Conservation (phyloP, 2,329 filamentous ascomycete genomes). For the Colletotrichum paranaense region DNA sequence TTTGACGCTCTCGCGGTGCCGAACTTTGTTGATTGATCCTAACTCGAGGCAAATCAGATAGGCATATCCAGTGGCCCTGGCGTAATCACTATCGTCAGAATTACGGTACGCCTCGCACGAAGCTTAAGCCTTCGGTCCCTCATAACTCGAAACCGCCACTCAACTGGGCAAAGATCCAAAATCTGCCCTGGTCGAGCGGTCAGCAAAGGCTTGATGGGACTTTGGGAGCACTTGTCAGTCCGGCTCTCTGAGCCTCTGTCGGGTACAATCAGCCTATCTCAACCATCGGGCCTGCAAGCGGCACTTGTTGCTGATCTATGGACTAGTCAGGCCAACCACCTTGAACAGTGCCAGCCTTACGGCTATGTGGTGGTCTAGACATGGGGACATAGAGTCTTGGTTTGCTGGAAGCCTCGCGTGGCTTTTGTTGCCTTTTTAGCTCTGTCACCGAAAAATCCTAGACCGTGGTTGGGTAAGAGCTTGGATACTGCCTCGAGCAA, state of each 20-base stretch:
- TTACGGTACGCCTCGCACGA: not conserved
- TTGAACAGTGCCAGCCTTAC: constrained; percentile 5
- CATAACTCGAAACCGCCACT: not conserved
- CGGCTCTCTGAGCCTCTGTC: not conserved
- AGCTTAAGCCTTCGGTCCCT: not conserved
- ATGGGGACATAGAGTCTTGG: not conserved
- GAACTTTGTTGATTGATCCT: not conserved
- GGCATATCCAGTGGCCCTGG: not conserved
- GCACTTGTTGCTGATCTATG: not conserved
- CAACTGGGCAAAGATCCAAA: not conserved
- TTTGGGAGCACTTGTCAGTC: not conserved
- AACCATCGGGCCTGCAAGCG: not conserved
- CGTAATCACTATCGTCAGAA: constrained; percentile 14
- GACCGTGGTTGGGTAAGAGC: no score
- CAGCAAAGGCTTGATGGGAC: not conserved
- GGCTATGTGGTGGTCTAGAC: constrained; percentile 7
- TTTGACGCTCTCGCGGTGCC: not conserved
- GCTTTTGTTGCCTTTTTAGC: not conserved
- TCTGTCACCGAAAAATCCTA: not conserved
- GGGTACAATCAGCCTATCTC: not conserved
- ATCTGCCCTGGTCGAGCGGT: not conserved
- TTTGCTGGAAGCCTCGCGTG: not conserved
- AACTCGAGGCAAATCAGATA: not conserved
- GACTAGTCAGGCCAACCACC: not conserved
- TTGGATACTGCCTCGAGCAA: not conserved